These are phyloP conservation scores for Lichtheimia ramosa DNA, from an alignment of 371 early-diverging fungal species.

Conservation along the genomic window DNA sequence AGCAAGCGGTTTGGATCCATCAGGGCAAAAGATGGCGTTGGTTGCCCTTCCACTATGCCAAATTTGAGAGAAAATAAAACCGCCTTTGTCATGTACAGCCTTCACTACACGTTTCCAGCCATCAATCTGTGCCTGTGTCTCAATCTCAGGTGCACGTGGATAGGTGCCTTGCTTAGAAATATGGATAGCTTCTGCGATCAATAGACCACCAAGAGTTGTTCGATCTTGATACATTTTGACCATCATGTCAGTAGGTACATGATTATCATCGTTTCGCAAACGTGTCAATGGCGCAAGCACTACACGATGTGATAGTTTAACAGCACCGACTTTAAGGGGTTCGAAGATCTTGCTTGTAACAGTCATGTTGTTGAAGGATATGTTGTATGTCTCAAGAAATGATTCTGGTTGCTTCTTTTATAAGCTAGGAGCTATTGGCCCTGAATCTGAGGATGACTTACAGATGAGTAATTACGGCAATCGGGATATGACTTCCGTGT, in stretches of 20 bases:
- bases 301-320: constrained; percentile 48
- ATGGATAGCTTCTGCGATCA: constrained; percentile 62
- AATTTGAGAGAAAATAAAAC: constrained; percentile 54
- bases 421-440: no score
- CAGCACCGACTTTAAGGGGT: constrained; percentile 30
- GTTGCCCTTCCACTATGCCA: constrained; percentile 19
- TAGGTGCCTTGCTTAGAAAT: constrained; percentile 35
- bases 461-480: no score
- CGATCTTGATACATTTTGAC: constrained; percentile 61
- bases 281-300: constrained; percentile 58
- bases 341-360: constrained; percentile 10
- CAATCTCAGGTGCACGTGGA: constrained; percentile 44
- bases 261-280: constrained; percentile 26
- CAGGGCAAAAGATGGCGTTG: not conserved
- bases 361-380: no score
- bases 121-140: constrained; percentile 49
- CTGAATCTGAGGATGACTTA: no score
- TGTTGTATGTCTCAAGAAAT: no score
- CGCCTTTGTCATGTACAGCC: constrained; percentile 58
- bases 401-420: no score
- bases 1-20: constrained; percentile 13
- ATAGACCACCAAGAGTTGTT: constrained; percentile 51
- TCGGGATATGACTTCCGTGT: no score
- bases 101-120: constrained; percentile 60
- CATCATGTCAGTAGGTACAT: constrained; percentile 38